Evolutionary conservation across 2,329 filamentous ascomycete species (phyloP).

Genomic region (Fusarium sarcochroum): DNA sequence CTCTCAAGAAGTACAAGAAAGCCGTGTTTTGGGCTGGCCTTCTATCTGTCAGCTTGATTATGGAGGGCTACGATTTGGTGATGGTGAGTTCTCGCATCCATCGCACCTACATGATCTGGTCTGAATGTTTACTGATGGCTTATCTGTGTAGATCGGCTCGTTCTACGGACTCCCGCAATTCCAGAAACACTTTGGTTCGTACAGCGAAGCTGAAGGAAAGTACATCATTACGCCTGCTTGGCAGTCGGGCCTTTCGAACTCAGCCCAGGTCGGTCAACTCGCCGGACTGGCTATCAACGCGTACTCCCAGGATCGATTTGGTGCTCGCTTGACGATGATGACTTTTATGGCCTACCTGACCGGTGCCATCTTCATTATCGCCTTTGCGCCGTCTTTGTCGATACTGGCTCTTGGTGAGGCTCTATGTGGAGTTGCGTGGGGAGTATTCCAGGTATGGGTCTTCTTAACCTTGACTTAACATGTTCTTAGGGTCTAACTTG

Average conservation of each 20-base stretch:
- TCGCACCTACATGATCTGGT: no score
- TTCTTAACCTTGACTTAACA: no score
- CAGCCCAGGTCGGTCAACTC: slow-evolving; percentile 59
- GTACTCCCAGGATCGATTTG: slow-evolving; percentile 57
- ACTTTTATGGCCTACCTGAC: slow-evolving; percentile 34
- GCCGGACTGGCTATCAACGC: slow-evolving; percentile 60
- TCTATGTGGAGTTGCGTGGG: slow-evolving; percentile 56
- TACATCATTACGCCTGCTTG: slow-evolving; percentile 60
- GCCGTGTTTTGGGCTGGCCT: not conserved
- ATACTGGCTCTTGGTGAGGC: slow-evolving; percentile 54
- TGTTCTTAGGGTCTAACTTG: no score
- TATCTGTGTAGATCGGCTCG: slow-evolving; percentile 15
- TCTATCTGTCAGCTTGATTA: not conserved
- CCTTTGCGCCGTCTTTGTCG: slow-evolving; percentile 53
- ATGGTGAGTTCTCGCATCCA: slow-evolving; percentile 47
- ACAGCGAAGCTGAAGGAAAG: slow-evolving; percentile 16
- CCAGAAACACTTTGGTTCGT: slow-evolving; percentile 26
- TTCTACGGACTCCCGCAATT: slow-evolving; percentile 37
- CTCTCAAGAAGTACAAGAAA: not conserved
- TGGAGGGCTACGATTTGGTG: slow-evolving; percentile 52
- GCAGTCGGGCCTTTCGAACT: slow-evolving; percentile 63
- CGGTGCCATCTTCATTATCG: slow-evolving; percentile 26
- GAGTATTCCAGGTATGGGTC: slow-evolving; percentile 44
- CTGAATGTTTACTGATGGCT: not conserved
- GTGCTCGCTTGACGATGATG: slow-evolving; percentile 44